phyloP scores from a whole-genome alignment of 129 eudicot genomes.

The Apium graveolens region DNA sequence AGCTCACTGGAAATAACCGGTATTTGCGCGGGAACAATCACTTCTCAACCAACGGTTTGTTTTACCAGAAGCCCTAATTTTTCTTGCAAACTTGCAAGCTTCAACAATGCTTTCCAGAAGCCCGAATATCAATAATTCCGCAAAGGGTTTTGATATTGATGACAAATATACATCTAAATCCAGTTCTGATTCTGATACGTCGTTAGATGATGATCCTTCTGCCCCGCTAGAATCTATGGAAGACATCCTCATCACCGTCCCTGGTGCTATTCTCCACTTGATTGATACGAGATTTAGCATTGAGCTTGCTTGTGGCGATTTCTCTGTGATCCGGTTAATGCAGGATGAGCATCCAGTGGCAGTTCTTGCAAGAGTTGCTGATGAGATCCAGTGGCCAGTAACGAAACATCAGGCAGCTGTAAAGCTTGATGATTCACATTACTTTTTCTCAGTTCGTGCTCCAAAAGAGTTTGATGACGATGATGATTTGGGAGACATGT shows the following conservation, averaged over 20 bases:
- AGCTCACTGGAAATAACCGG: not conserved
- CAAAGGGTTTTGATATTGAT: constrained; percentile 30
- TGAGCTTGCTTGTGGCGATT: constrained; percentile 64
- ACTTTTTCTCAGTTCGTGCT: constrained; percentile 36
- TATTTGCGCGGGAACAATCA: constrained; percentile 4
- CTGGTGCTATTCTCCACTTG: constrained; percentile 67
- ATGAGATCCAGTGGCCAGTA: constrained; percentile 78
- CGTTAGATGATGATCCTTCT: constrained; percentile 23
- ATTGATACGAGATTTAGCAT: constrained; percentile 66
- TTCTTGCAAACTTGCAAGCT: not conserved
- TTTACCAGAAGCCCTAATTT: not conserved
- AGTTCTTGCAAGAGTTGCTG: constrained; percentile 49
- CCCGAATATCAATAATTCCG: constrained; percentile 28
- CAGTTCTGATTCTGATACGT: constrained; percentile 11
- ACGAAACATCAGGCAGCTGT: constrained; percentile 35
- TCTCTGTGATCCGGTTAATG: constrained; percentile 36
- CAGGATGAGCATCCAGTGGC: constrained; percentile 52
- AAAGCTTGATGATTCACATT: constrained; percentile 45
- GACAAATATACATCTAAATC: constrained; percentile 8
- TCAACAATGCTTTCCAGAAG: constrained; percentile 38
- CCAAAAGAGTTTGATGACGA: constrained; percentile 17
- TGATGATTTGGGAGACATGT: not conserved
- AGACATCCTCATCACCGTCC: constrained; percentile 42
- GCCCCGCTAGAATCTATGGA: constrained; percentile 47
- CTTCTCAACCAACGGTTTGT: not conserved